Evolutionary conservation across 305 asterid genomes (phyloP), one percentile per base, ranked within the genome.

Genomic region (Striga hermonthica): DNA sequence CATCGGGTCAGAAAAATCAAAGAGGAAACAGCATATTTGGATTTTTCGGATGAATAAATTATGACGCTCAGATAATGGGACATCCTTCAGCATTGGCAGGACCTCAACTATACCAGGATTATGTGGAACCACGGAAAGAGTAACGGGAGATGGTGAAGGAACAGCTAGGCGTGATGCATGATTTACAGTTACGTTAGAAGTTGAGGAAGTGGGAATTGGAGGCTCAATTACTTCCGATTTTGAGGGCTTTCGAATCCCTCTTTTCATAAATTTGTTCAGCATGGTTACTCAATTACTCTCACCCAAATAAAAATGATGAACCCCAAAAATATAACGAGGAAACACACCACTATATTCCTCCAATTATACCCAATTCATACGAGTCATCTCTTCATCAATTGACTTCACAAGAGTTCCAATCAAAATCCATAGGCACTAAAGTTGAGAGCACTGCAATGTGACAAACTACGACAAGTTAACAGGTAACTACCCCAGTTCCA

Each of bases 211-310:
- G 0, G 86, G 88, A 41, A 83, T 63, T 9, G 93, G 93, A 60
- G 93, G 79, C 75, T 87, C 95, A 47, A 79, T 76, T 12, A 70
- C 74, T 41, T 91, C 98, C 6, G 86, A 78, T 78, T 86, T 91
- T 6, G 82, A 77, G 73, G 80, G 68, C 78, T 77, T 81, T 36
- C 77, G 76, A 41, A 79, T 84, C 79, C 95, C 95, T 74, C 83
- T 80, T 80, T 91, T 91, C 82, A 84, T 88, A 9, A 88, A 78
- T 67, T 88, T 88, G 74, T 78, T 79, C 53, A 91, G 88, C 98
- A 91, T 91, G 31, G 62, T 54, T 10, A 52, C 9, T 16, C 57
- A 52, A 68, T 63, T 68, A 28, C 12, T 9, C 38, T 50, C 56
- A 41, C 72, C 45, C 38, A 69, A 60, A 75, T 35, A 28, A 60